Base-by-base conservation (phyloP, 352 stramenopile species). In the Phytopythium chamaehyphon region DNA sequence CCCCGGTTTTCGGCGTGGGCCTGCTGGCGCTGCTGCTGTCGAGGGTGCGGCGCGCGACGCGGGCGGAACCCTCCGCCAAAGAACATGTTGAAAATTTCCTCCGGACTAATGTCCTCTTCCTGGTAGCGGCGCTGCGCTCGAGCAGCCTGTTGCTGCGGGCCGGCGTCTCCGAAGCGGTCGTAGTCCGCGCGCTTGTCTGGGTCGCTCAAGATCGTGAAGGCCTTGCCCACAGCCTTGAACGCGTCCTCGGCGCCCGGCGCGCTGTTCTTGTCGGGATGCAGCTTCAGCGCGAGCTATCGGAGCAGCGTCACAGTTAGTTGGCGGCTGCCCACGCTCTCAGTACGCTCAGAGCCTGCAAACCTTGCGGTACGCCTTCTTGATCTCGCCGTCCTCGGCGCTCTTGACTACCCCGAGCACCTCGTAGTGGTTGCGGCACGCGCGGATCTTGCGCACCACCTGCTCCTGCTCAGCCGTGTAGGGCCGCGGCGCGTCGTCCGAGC, bases 161-260 rank as follows among this genome's bases (percentile, higher is more conserved):
- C 64, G 40, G 66, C 71, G 42, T 91, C 81, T 6, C 82, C 87
- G 46, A 82, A 91, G 8, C 72, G 76, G 45, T 96, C 86, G 52
- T 96, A 97, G 53, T 95, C 76, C 39, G 81, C 69, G 22, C 86
- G 83, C 61, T 97, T 97, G 40, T 96, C 76, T 1, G 78, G 71
- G 59, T 97, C 88, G 40, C 86, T 96, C 39, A 97, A 66, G 21
- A 93, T 84, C 9, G 85, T 84, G 71, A 98, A 99, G 12, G 97
- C 97, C 31, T 97, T 90, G 51, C 85, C 85, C 3, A 95, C 85
- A 2, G 85, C 93, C 72, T 99, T 99, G 75, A 99, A 99, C 24
- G 96, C 96, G 58, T 99, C 96, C 62, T 98, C 96, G 5, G 96
- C 95, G 37, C 96, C 88, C 1, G 95, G 96, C 1, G 95, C 96